Evolutionary conservation across 2,329 filamentous ascomycete species (phyloP).

Genomic region (Arachnopeziza araneosa): DNA sequence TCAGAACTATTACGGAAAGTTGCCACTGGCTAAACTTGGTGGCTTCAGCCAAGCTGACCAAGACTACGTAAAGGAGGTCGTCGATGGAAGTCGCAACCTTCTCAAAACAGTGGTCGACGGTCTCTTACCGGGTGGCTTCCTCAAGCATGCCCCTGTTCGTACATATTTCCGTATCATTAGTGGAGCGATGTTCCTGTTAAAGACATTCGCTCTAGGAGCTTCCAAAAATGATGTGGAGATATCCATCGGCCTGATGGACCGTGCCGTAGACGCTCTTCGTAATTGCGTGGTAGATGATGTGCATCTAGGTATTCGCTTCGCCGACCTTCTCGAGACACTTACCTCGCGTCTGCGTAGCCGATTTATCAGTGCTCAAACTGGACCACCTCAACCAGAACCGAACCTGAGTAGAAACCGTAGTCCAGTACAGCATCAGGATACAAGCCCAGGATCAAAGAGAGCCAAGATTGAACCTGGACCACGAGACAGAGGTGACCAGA

Average conservation of each 20-base stretch:
- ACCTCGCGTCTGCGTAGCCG: conserved; percentile 68
- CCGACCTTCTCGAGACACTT: conserved; percentile 73
- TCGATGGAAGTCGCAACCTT: conserved; percentile 72
- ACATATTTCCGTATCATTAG: conserved; percentile 85
- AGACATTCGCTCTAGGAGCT: conserved; percentile 77
- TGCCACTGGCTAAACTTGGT: conserved; percentile 58
- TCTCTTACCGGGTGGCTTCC: conserved; percentile 65
- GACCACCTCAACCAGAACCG: conserved; percentile 32
- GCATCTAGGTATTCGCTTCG: conserved; percentile 78
- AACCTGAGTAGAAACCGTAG: conserved; percentile 18
- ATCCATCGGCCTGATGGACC: conserved; percentile 69
- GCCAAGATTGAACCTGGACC: not conserved
- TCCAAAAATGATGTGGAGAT: conserved; percentile 72
- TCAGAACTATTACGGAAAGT: conserved; percentile 58
- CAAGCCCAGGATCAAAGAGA: conserved; percentile 28
- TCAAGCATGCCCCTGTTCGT: conserved; percentile 76
- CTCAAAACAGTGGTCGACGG: conserved; percentile 72
- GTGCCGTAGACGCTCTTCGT: conserved; percentile 66
- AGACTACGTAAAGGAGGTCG: conserved; percentile 69
- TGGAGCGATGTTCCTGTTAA: conserved; percentile 78
- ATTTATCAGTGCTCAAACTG: conserved; percentile 61
- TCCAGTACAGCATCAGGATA: conserved; percentile 23
- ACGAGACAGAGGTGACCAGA: conserved; percentile 16
- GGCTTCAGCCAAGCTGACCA: conserved; percentile 62
- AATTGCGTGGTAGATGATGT: conserved; percentile 81